A percentile compares a stretch with the other conserved stretches of the same genome.
phyloP scores from a whole-genome alignment of 441 rosid species.

The Francoa sonchifolia region DNA sequence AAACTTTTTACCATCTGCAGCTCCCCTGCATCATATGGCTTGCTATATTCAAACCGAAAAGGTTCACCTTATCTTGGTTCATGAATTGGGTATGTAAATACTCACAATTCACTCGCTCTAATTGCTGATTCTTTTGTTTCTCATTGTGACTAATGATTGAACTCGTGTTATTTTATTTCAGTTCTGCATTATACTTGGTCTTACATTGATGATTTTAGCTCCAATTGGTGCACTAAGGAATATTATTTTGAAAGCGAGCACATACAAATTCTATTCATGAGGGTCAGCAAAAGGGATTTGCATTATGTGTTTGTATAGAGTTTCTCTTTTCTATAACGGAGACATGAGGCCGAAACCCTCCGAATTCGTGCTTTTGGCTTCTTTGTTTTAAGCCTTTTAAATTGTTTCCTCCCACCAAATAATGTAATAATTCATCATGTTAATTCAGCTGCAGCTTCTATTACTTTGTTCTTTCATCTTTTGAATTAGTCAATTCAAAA shows the following conservation, averaged over 20 bases:
- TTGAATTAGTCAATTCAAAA: no score
- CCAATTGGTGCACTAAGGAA: conserved; percentile 31
- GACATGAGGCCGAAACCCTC: no score
- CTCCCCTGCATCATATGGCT: conserved; percentile 59
- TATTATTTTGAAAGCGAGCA: conserved; percentile 21
- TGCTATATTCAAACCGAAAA: conserved; percentile 33
- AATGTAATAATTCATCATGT: no score
- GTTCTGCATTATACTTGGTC: conserved; percentile 23
- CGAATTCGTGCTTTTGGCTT: no score
- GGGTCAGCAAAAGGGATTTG: no score
- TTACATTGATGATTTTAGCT: conserved; percentile 21
- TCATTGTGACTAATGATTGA: no score
- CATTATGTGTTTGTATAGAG: no score
- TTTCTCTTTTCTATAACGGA: no score
- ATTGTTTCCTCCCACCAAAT: no score
- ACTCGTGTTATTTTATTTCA: not conserved
- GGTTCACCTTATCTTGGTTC: conserved; percentile 37
- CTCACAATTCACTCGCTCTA: not conserved
- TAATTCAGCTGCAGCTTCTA: no score
- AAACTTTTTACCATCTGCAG: conserved; percentile 14
- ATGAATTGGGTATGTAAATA: conserved; percentile 27
- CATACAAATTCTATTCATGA: conserved; percentile 28
- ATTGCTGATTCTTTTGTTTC: not conserved
- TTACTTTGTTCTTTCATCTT: no score
- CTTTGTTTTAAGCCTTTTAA: no score